Base-by-base conservation (phyloP, 2,329 filamentous ascomycete genomes). In the Trichoderma sp. region DNA sequence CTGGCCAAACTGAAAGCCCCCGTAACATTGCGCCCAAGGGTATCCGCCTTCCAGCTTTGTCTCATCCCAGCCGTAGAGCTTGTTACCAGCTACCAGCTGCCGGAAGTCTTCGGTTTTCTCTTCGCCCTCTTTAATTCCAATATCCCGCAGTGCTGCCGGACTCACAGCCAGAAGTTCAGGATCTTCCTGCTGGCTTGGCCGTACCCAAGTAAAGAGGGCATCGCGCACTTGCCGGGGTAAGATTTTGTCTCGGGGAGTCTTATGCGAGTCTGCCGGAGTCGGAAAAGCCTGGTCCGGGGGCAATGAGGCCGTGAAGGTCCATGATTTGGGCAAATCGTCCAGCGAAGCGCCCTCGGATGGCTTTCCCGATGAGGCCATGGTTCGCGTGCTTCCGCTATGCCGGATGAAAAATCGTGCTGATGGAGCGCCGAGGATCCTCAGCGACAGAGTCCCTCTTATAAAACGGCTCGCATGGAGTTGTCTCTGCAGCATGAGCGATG, bases 1-100 rank as follows among this genome's bases (percentile, higher is more conserved):
- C 72, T 91, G 89, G 6, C 95, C 95, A 76, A 90, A 89, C 75
- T 89, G 85, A 75, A 86, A 88, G 67, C 94, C 94, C 67, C 95
- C 95, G 78, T 99, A 99, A 81, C 95, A 98, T 80, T 99, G 95
- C 35, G 95, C 94, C 95, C 95, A 99, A 0, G 95, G 94, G 77
- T 99, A 99, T 52, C 95, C 89, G 22, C 91, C 90, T 68, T 88
- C 81, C 27, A 81, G 77, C 71, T 83, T 84, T 68, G 88, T 85
- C 68, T 90, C 86, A 71, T 93, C 86, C 87, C 91, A 92, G 59
- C 93, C 94, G 67, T 91, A 87, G 15, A 97, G 85, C 75, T 88
- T 89, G 76, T 95, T 97, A 3, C 95, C 95, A 0, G 92, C 88
- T 7, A 96, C 91, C 0, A 93, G 84, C 69, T 91, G 84, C 70